Evolutionary conservation across 208 protist species (phyloP).

Genomic region (Phytomonas francai): DNA sequence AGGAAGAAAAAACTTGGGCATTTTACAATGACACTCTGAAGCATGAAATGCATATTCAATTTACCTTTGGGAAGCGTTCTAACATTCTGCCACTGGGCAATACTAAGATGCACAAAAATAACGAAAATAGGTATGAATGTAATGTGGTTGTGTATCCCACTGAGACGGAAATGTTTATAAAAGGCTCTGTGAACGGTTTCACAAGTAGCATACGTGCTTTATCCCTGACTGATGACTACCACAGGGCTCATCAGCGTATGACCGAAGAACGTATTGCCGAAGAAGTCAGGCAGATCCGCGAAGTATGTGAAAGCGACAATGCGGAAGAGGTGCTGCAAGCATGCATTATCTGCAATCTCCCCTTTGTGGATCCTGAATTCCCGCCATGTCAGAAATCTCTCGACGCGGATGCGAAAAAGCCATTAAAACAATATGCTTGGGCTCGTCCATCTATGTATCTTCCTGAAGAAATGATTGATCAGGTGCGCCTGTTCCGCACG

Average conservation of each 20-base stretch:
- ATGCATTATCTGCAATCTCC: slow-evolving; percentile 44
- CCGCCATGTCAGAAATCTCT: slow-evolving; percentile 50
- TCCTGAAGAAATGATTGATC: slow-evolving; percentile 37
- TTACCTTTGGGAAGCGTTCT: slow-evolving; percentile 59
- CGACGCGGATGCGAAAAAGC: slow-evolving; percentile 36
- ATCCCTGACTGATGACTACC: slow-evolving; percentile 52
- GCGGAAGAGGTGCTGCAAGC: slow-evolving; percentile 44
- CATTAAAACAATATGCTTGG: slow-evolving; percentile 58
- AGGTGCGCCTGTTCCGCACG: slow-evolving; percentile 58
- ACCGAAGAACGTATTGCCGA: slow-evolving; percentile 21
- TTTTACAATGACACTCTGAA: slow-evolving; percentile 74
- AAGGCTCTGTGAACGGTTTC: slow-evolving; percentile 50
- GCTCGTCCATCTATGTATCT: slow-evolving; percentile 43
- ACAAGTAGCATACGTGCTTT: slow-evolving; percentile 54
- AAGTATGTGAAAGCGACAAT: slow-evolving; percentile 26
- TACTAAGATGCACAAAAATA: slow-evolving; percentile 32
- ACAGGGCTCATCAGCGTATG: slow-evolving; percentile 21
- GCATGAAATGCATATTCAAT: slow-evolving; percentile 70
- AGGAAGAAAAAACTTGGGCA: slow-evolving; percentile 54
- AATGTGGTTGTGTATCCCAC: slow-evolving; percentile 58
- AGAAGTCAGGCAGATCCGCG: slow-evolving; percentile 38
- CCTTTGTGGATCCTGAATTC: slow-evolving; percentile 73
- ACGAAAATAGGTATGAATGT: slow-evolving; percentile 28
- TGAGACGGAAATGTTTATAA: slow-evolving; percentile 72
- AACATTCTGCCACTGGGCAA: slow-evolving; percentile 45